phyloP scores from a whole-genome alignment of 768 basidiomycete genomes.

The Lyophyllum atratum region DNA sequence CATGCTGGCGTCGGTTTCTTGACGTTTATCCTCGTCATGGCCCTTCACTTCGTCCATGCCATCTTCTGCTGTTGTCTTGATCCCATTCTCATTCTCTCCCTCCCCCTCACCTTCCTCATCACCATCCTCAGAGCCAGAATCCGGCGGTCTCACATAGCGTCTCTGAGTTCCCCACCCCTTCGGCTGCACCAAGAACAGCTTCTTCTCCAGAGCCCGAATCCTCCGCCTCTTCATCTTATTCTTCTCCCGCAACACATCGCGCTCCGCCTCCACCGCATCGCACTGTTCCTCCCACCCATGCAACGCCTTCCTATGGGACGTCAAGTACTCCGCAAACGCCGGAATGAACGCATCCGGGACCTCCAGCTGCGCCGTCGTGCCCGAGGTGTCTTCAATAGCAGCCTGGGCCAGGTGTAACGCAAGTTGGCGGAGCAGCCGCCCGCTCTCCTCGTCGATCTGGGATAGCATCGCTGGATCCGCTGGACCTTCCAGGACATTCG shows the following conservation, averaged over 20 bases:
- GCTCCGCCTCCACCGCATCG: background rate
- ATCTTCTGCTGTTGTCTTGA: background rate
- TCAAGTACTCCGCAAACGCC: slow-evolving; percentile 9
- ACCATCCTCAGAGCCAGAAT: background rate
- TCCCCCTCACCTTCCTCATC: background rate
- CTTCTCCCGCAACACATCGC: background rate
- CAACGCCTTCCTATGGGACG: background rate
- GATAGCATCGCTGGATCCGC: background rate
- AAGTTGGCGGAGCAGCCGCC: background rate
- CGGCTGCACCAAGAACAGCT: background rate
- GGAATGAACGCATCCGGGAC: slow-evolving; percentile 7
- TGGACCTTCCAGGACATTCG: background rate
- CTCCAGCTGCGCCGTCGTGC: background rate
- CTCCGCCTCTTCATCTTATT: background rate
- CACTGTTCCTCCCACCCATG: background rate
- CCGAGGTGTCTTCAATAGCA: background rate
- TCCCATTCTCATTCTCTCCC: background rate
- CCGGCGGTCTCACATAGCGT: background rate
- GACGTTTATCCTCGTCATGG: too few species aligned
- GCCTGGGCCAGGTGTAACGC: background rate
- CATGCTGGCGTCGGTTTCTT: too few species aligned
- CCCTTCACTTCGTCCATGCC: too few species aligned
- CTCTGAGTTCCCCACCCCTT: background rate
- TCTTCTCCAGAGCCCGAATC: background rate
- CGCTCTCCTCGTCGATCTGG: background rate